Evolutionary conservation across 768 basidiomycete genomes (phyloP), one percentile per base, ranked within the genome.

Genomic region (Mycena galopus): DNA sequence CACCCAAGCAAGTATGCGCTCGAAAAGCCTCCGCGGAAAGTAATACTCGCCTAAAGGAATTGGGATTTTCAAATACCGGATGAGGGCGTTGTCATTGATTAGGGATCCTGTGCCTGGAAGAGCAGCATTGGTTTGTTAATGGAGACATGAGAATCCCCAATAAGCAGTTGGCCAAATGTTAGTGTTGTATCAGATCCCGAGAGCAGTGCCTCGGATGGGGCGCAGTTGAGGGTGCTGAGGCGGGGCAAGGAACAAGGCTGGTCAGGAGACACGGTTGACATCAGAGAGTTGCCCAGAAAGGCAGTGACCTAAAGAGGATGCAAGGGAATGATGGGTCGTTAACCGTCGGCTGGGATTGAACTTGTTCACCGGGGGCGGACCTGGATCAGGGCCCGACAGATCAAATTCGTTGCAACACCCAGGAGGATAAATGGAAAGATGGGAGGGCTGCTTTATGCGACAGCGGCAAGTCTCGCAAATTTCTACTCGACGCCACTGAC

Each of bases 371-470:
- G 57, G 56, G 29, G 57, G 59, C 39, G 37, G 59, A 29, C 37
- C 37, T 42, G 39, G 59, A 35, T 59, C 57, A 67, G 57, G 47
- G 66, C 47, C 42, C 58, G 53, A 51, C 66, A 68, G 58, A 29
- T 53, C 21, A 25, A 68, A 68, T 68, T 59, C 47, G 67, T 53
- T 59, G 60, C n/a, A 23, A 44, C 57, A n/a, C 44, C 5, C 32
- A 61, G 58, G 58, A 68, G 67, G 67, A 30, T 60, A 68, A 61
- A 68, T 61, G 59, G 57, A 60, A 61, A 68, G 67, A 68, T 68
- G 66, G 3, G 58, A 51, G 30, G 50, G 55, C 30, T 30, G 17
- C 3, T 39, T 8, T 17, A 55, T 16, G 56, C 56, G 30, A 33
- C 56, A 33, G 53, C 32, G 30, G 21, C 12, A 29, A 39, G 53